Conservation (phyloP, 2,329 filamentous ascomycete genomes). For the Orbilia javanica region DNA sequence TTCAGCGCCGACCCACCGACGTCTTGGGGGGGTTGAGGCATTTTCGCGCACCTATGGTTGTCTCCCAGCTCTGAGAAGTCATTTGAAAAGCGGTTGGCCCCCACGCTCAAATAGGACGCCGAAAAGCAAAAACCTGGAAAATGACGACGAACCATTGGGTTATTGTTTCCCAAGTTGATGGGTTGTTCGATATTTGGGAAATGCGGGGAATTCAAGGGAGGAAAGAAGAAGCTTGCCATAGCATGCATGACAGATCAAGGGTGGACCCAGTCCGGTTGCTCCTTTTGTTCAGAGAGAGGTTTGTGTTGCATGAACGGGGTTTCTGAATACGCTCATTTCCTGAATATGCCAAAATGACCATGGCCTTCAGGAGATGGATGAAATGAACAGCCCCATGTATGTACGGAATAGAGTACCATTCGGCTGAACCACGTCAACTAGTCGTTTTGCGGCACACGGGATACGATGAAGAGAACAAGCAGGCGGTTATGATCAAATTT, state of each 20-base stretch:
- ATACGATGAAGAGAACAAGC: not conserved
- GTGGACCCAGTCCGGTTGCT: constrained; percentile 30
- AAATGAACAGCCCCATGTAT: constrained; percentile 29
- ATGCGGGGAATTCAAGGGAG: constrained; percentile 58
- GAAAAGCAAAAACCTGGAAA: constrained; percentile 52
- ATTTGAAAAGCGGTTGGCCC: constrained; percentile 36
- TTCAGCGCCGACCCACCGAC: constrained; percentile 33
- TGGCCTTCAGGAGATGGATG: constrained; percentile 40
- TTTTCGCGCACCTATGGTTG: constrained; percentile 45
- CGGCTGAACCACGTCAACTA: constrained; percentile 51
- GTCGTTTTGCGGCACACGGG: constrained; percentile 25
- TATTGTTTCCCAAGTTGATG: constrained; percentile 43
- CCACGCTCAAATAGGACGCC: constrained; percentile 16
- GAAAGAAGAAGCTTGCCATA: constrained; percentile 11
- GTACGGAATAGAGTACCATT: constrained; percentile 15
- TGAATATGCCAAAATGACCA: constrained; percentile 9
- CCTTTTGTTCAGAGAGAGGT: constrained; percentile 22
- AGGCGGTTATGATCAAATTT: constrained; percentile 7
- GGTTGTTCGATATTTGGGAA: constrained; percentile 57
- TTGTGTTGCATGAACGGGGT: constrained; percentile 48
- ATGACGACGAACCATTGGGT: constrained; percentile 46
- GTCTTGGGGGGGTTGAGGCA: constrained; percentile 42
- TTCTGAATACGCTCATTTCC: constrained; percentile 26
- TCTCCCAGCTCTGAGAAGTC: constrained; percentile 31
- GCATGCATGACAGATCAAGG: constrained; percentile 56